phyloP scores from a whole-genome alignment of 257 asterid species.

The Paraleonurus japonicus region DNA sequence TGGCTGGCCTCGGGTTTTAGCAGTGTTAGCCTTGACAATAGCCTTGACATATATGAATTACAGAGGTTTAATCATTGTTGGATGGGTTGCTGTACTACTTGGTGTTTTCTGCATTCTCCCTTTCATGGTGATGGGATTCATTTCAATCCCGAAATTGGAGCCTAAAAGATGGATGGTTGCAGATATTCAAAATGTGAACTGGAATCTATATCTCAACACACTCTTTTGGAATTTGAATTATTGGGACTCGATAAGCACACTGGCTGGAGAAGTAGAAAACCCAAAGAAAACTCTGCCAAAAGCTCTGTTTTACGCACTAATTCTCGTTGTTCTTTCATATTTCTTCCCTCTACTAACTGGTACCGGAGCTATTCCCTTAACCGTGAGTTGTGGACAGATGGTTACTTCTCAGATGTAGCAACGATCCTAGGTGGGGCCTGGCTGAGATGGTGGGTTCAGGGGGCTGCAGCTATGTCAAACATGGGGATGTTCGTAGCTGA shows the following conservation, averaged over 20 bases:
- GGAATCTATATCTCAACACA: conserved; percentile 54
- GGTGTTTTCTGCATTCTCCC: conserved; percentile 57
- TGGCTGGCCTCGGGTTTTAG: conserved; percentile 43
- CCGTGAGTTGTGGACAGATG: conserved; percentile 48
- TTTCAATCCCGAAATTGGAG: conserved; percentile 43
- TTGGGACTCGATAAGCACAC: conserved; percentile 65
- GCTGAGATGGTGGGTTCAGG: conserved; percentile 59
- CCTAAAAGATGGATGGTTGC: conserved; percentile 52
- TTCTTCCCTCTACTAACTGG: conserved; percentile 54
- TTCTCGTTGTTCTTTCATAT: conserved; percentile 50
- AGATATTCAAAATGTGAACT: conserved; percentile 44
- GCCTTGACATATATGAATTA: conserved; percentile 55
- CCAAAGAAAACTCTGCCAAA: conserved; percentile 58
- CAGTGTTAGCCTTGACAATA: conserved; percentile 43
- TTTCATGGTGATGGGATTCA: conserved; percentile 54
- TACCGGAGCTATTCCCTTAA: conserved; percentile 52
- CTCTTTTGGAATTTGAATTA: conserved; percentile 61
- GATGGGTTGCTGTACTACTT: conserved; percentile 57
- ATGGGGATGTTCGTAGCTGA: conserved; percentile 69
- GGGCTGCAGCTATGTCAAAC: conserved; percentile 60
- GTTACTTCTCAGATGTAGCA: conserved; percentile 53
- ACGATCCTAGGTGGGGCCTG: conserved; percentile 52
- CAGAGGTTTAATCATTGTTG: conserved; percentile 56
- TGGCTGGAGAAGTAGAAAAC: conserved; percentile 59
- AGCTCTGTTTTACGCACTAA: conserved; percentile 51